Conservation (phyloP, 768 basidiomycete species). For the Russula brevipes region DNA sequence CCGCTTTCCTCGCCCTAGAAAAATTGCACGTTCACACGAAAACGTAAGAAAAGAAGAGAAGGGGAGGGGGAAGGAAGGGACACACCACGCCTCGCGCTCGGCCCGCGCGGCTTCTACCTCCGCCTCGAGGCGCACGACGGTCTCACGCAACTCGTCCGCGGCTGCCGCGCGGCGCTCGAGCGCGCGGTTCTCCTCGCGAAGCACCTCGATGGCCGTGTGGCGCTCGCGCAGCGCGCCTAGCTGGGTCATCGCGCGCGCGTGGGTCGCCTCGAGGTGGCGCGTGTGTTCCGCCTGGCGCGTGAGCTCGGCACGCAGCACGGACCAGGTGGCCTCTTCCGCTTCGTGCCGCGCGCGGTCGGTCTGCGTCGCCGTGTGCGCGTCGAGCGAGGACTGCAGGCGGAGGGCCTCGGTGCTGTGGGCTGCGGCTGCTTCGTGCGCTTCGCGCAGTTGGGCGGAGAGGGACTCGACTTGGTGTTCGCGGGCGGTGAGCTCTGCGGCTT, state of each 20-base stretch:
- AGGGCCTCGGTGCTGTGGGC: constrained; percentile 40
- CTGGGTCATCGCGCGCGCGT: constrained; percentile 52
- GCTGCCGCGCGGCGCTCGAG: constrained; percentile 49
- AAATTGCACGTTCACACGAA: not conserved
- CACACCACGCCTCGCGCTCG: constrained; percentile 58
- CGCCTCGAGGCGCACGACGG: constrained; percentile 53
- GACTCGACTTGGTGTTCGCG: constrained; percentile 42
- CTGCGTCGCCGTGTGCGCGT: constrained; percentile 39
- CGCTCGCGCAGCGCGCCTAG: constrained; percentile 49
- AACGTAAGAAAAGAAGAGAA: not conserved
- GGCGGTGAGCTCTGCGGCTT: constrained; percentile 48
- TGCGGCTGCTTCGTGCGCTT: constrained; percentile 39
- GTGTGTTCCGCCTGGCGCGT: constrained; percentile 60
- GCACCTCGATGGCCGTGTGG: constrained; percentile 58
- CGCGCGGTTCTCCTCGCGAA: constrained; percentile 67
- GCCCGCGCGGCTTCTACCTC: constrained; percentile 56
- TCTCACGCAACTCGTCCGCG: constrained; percentile 51
- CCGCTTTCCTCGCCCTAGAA: constrained; percentile 20
- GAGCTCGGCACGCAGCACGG: constrained; percentile 61
- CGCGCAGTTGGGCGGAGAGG: constrained; percentile 45
- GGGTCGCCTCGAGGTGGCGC: constrained; percentile 53
- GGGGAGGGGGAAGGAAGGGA: not conserved
- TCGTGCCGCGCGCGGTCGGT: constrained; percentile 31
- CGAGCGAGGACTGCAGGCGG: constrained; percentile 45
- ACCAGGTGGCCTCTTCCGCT: constrained; percentile 53